phyloP scores from a whole-genome alignment of 306 rosid genomes.

The Argentina anserina region DNA sequence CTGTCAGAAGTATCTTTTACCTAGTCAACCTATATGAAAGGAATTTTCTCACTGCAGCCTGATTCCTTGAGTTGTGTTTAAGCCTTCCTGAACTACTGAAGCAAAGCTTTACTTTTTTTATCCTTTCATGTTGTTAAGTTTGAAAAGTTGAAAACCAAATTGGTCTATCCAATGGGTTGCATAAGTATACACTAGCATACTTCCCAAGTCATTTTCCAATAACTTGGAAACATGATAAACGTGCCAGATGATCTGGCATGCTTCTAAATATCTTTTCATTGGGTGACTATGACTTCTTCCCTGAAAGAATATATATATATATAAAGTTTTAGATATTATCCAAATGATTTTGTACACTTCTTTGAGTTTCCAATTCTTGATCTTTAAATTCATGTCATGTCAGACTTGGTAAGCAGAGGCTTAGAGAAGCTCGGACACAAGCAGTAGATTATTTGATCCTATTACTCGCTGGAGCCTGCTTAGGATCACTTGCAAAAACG shows the following conservation, averaged over 20 bases:
- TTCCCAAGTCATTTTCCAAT: neutral
- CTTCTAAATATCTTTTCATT: neutral
- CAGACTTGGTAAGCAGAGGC: constrained; percentile 85
- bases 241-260: neutral
- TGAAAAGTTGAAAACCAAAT: neutral
- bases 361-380: neutral
- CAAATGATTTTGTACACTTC: neutral
- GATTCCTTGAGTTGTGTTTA: neutral
- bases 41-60: neutral
- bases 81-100: neutral
- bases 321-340: neutral
- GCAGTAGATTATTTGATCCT: constrained; percentile 86
- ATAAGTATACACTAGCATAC: neutral
- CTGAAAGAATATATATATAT: neutral
- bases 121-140: neutral
- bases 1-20: neutral
- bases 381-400: constrained; percentile 25
- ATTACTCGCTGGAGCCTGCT: constrained; percentile 94
- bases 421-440: constrained; percentile 78
- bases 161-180: neutral
- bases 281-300: neutral
- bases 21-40: neutral
- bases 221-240: neutral
- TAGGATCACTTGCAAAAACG: constrained; percentile 68
- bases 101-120: neutral